phyloP scores from a whole-genome alignment of 352 stramenopile species.

The Phytopythium montanum region DNA sequence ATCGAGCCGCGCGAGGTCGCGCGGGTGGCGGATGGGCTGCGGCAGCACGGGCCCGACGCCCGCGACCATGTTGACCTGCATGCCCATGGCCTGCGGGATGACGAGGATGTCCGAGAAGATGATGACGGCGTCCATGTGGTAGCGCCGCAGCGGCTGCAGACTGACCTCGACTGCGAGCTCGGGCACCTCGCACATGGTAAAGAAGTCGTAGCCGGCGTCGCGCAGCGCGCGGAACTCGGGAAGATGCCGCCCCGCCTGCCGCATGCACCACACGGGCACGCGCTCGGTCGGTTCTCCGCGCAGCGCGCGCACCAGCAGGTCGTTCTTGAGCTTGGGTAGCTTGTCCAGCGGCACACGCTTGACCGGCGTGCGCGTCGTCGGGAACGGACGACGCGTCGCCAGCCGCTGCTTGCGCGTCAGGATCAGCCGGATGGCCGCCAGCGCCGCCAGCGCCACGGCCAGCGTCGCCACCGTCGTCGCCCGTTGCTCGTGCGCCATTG shows the following conservation, averaged over 20 bases:
- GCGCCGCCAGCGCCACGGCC: slow-evolving; percentile 37
- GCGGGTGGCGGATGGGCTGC: slow-evolving; percentile 69
- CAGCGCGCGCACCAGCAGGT: slow-evolving; percentile 84
- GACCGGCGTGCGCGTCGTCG: slow-evolving; percentile 59
- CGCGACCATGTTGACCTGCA: slow-evolving; percentile 95
- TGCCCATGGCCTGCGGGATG: slow-evolving; percentile 96
- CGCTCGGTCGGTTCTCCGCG: slow-evolving; percentile 86
- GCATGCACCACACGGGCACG: slow-evolving; percentile 97
- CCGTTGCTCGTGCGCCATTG: background rate
- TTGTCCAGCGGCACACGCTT: slow-evolving; percentile 64
- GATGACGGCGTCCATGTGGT: slow-evolving; percentile 96
- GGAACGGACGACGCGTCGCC: slow-evolving; percentile 44
- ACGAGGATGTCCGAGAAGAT: slow-evolving; percentile 99
- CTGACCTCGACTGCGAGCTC: slow-evolving; percentile 95
- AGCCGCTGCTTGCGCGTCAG: slow-evolving; percentile 50
- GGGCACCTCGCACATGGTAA: slow-evolving; percentile 87
- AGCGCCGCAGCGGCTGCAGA: slow-evolving; percentile 93
- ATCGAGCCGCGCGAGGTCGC: slow-evolving; percentile 90
- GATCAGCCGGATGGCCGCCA: slow-evolving; percentile 58
- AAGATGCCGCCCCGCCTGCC: slow-evolving; percentile 94
- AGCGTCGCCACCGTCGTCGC: slow-evolving; percentile 12
- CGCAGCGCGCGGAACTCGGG: slow-evolving; percentile 85
- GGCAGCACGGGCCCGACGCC: slow-evolving; percentile 90
- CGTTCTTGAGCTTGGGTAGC: slow-evolving; percentile 88
- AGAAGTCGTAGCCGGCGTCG: slow-evolving; percentile 86